Evolutionary conservation across 169 alveolate genomes (phyloP).

Genomic region (Plasmodium falciparum): DNA sequence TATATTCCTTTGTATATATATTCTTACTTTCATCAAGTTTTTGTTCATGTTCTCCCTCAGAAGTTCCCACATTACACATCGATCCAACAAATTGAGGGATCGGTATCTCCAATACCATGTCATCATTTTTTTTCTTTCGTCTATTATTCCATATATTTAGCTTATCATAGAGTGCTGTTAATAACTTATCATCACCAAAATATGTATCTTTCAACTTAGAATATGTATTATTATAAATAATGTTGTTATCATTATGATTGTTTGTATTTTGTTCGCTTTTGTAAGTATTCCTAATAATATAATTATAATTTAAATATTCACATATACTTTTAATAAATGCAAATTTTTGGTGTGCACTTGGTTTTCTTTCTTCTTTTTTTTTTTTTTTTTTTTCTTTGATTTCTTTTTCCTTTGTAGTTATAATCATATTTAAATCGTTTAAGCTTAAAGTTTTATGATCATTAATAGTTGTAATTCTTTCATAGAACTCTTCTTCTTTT

Average conservation of each 20-base stretch:
- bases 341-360: slow-evolving; percentile 38
- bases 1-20: not conserved
- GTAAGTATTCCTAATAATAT: not conserved
- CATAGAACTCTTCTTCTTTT: slow-evolving; percentile 33
- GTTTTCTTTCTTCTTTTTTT: slow-evolving; percentile 55
- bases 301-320: slow-evolving; percentile 25
- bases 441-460: slow-evolving; percentile 47
- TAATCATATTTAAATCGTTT: slow-evolving; percentile 18
- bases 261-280: not conserved
- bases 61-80: no score
- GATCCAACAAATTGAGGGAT: not conserved
- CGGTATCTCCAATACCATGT: not conserved
- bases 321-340: slow-evolving; percentile 56
- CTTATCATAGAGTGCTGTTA: slow-evolving; percentile 35
- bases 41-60: not conserved
- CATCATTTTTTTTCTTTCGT: slow-evolving; percentile 35
- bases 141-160: slow-evolving; percentile 56
- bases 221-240: not conserved
- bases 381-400: slow-evolving; percentile 50
- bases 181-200: slow-evolving; percentile 58
- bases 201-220: slow-evolving; percentile 12
- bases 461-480: slow-evolving; percentile 31
- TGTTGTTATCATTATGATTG: not conserved
- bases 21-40: not conserved
- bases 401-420: slow-evolving; percentile 29